A percentile compares a stretch with the other conserved stretches of the same genome.
These are phyloP conservation scores for Triticum monococcum DNA, from an alignment of 176 grass and related monocot species.

Conservation along the genomic window DNA sequence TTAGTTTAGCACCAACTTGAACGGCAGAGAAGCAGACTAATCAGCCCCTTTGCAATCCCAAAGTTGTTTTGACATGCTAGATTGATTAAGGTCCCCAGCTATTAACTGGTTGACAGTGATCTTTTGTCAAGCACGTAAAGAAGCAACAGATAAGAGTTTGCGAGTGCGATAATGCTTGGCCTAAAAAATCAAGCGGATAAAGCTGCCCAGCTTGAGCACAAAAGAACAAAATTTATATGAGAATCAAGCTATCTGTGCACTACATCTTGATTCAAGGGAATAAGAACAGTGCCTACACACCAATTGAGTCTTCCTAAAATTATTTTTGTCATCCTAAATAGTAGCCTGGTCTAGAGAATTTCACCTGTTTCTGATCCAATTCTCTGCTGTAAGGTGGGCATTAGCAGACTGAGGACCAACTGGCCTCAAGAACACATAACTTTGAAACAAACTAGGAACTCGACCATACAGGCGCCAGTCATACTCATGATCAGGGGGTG, in stretches of 20 bases:
- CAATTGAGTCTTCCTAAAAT: neutral
- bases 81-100: neutral
- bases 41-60: neutral
- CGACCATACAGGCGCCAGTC: neutral
- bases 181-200: neutral
- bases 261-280: neutral
- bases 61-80: neutral
- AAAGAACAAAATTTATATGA: neutral
- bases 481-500: neutral
- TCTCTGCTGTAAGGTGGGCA: neutral
- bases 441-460: neutral
- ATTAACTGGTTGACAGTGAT: slow-evolving; percentile 2
- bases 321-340: neutral
- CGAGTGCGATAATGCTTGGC: neutral
- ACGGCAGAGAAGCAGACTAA: neutral
- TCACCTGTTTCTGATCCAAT: neutral
- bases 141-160: neutral
- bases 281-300: neutral
- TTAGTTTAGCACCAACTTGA: neutral
- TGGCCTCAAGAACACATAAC: neutral
- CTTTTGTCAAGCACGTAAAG: neutral
- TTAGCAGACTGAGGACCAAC: neutral
- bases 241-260: neutral
- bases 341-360: neutral
- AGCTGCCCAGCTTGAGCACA: neutral